A percentile compares a stretch with the other conserved stretches of the same genome.
phyloP scores from a whole-genome alignment of 495 filamentous ascomycete species.

The Aspergillus ellipticus region DNA sequence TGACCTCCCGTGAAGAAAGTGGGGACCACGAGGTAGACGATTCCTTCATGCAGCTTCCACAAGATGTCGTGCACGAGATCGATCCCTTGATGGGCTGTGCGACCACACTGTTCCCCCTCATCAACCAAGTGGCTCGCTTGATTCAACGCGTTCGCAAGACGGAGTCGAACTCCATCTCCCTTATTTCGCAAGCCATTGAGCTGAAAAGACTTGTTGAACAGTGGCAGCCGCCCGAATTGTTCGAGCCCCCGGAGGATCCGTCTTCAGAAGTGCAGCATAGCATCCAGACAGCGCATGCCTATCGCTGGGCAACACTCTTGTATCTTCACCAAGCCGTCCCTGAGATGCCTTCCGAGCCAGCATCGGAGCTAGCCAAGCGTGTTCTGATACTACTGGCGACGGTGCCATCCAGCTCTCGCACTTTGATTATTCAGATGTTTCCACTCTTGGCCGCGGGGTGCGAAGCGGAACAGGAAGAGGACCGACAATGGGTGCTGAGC shows the following conservation, averaged over 20 bases:
- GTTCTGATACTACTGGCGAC: constrained; percentile 60
- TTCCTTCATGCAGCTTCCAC: constrained; percentile 35
- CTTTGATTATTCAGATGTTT: constrained; percentile 74
- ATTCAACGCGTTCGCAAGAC: constrained; percentile 60
- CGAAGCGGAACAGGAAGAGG: constrained; percentile 58
- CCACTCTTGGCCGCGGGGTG: constrained; percentile 70
- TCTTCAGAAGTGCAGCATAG: constrained; percentile 62
- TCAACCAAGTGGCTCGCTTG: constrained; percentile 65
- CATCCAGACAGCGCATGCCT: constrained; percentile 70
- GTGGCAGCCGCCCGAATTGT: constrained; percentile 58
- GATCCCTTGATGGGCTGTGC: constrained; percentile 78
- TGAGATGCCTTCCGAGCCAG: constrained; percentile 59
- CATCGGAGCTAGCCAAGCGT: constrained; percentile 58
- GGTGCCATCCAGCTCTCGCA: constrained; percentile 58
- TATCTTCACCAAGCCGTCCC: constrained; percentile 78
- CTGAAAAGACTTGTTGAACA: constrained; percentile 59
- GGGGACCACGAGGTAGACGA: constrained; percentile 52
- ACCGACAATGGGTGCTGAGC: constrained; percentile 64
- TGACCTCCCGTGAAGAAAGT: constrained; percentile 64
- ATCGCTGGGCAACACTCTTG: constrained; percentile 70
- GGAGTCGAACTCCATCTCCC: constrained; percentile 54
- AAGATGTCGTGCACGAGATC: constrained; percentile 51
- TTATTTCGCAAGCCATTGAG: constrained; percentile 63
- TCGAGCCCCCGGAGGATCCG: constrained; percentile 64
- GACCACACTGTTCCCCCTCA: constrained; percentile 67